Evolutionary conservation across 2,329 filamentous ascomycete genomes (phyloP).

Genomic region (Colletotrichum sp.): DNA sequence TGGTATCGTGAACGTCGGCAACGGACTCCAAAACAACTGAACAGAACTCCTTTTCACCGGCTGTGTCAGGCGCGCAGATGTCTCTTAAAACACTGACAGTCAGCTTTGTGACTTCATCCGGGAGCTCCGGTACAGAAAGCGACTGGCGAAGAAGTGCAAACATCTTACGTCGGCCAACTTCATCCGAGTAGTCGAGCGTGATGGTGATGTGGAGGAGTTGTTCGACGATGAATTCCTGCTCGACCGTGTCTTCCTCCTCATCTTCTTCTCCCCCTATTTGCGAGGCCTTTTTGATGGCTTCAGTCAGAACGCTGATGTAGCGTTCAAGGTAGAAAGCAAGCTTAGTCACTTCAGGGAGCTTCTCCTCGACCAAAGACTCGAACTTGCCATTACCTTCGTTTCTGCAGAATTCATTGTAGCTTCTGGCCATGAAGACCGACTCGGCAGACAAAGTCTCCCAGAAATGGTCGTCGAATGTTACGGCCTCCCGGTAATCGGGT

Average conservation of each 20-base stretch:
- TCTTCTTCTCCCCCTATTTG: constrained; percentile 62
- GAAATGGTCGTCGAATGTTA: constrained; percentile 75
- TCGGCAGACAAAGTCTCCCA: constrained; percentile 86
- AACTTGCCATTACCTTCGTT: constrained; percentile 75
- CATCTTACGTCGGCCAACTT: constrained; percentile 95
- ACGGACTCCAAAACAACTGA: constrained; percentile 90
- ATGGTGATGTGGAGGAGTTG: constrained; percentile 92
- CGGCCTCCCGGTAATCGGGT: constrained; percentile 77
- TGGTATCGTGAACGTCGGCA: constrained; percentile 94
- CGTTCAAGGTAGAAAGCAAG: constrained; percentile 86
- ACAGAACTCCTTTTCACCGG: constrained; percentile 83
- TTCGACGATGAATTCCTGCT: constrained; percentile 95
- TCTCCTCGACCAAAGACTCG: constrained; percentile 82
- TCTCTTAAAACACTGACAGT: constrained; percentile 81
- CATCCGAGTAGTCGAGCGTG: constrained; percentile 96
- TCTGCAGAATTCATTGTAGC: constrained; percentile 92
- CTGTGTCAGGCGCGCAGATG: constrained; percentile 77
- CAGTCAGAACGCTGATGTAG: constrained; percentile 73
- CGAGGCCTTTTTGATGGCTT: constrained; percentile 64
- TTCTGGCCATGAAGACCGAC: constrained; percentile 87
- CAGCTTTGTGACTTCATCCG: constrained; percentile 91
- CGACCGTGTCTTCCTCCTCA: constrained; percentile 83
- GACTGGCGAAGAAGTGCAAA: constrained; percentile 87
- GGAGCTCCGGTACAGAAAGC: constrained; percentile 83
- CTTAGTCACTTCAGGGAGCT: constrained; percentile 92